phyloP scores from a whole-genome alignment of 164 flowering plant genomes.

The Tetrastigma voinierianum region DNA sequence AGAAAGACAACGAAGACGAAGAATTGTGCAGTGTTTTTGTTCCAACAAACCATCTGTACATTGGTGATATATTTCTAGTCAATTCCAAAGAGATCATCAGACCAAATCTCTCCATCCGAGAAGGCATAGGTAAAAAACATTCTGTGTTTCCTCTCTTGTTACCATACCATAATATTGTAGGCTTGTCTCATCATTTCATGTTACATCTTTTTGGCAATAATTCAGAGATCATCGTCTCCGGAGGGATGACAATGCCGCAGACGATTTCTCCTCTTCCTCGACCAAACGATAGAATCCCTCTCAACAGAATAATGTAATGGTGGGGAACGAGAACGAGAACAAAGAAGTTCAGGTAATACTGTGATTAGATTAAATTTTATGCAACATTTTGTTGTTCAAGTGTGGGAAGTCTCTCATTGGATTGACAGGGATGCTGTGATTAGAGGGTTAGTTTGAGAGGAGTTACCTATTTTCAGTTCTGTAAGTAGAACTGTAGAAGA shows the following conservation, averaged over 20 bases:
- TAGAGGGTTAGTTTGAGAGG: not conserved
- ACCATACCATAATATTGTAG: not conserved
- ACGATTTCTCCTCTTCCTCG: conserved; percentile 54
- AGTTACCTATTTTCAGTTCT: not conserved
- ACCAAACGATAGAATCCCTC: conserved; percentile 47
- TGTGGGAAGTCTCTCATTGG: not conserved
- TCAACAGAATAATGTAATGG: conserved; percentile 43
- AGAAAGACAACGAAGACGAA: conserved; percentile 72
- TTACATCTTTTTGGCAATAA: conserved; percentile 7
- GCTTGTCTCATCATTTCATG: not conserved
- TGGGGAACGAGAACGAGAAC: too few relatives aligned
- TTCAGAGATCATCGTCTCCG: conserved; percentile 89
- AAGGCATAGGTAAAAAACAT: conserved; percentile 84
- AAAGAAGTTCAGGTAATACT: conserved; percentile 10
- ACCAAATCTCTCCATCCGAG: conserved; percentile 77
- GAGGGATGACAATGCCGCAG: conserved; percentile 94
- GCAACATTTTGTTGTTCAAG: not conserved
- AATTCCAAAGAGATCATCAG: conserved; percentile 70
- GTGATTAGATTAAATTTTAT: not conserved
- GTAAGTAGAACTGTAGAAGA: not conserved
- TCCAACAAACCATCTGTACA: conserved; percentile 79
- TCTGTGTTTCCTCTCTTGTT: not conserved
- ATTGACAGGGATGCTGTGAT: not conserved
- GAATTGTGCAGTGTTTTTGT: conserved; percentile 79
- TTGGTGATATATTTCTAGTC: conserved; percentile 71